phyloP scores from a whole-genome alignment of 192 early-diverging fungal genomes.

The Mortierella antarctica region DNA sequence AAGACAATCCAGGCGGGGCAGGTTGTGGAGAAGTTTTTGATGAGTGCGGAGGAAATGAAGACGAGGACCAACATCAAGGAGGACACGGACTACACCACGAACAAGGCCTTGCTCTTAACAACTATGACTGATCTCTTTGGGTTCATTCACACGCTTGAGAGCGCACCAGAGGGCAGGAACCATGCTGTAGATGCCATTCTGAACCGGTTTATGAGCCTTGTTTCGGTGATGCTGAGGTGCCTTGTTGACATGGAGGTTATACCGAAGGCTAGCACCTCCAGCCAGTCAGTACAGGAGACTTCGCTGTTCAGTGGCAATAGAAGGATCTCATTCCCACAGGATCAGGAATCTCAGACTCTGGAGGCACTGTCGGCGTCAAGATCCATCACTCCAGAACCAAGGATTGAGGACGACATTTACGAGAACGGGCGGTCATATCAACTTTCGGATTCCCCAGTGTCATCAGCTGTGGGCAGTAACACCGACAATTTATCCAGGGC shows the following conservation, averaged over 20 bases:
- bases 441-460: no score
- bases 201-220: slow-evolving; percentile 20
- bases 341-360: neutral
- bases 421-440: no score
- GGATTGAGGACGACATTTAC: no score
- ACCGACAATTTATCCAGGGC: neutral
- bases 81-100: slow-evolving; percentile 5
- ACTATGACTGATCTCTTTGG: slow-evolving; percentile 18
- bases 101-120: slow-evolving; percentile 16
- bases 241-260: slow-evolving; percentile 34
- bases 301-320: neutral
- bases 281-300: neutral
- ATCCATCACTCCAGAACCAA: neutral
- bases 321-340: neutral
- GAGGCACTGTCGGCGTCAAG: neutral
- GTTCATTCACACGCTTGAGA: slow-evolving; percentile 24
- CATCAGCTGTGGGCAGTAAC: neutral
- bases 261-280: slow-evolving; percentile 12
- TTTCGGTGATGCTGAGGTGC: slow-evolving; percentile 12
- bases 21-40: slow-evolving; percentile 22
- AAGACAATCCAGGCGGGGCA: slow-evolving; percentile 24
- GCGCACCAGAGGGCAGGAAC: neutral
- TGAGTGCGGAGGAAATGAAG: slow-evolving; percentile 35
- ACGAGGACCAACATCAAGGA: slow-evolving; percentile 28
- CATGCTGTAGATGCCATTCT: slow-evolving; percentile 7